These are phyloP conservation scores for Pugionium cornutum DNA, from an alignment of 345 rosid species.

Conservation along the genomic window DNA sequence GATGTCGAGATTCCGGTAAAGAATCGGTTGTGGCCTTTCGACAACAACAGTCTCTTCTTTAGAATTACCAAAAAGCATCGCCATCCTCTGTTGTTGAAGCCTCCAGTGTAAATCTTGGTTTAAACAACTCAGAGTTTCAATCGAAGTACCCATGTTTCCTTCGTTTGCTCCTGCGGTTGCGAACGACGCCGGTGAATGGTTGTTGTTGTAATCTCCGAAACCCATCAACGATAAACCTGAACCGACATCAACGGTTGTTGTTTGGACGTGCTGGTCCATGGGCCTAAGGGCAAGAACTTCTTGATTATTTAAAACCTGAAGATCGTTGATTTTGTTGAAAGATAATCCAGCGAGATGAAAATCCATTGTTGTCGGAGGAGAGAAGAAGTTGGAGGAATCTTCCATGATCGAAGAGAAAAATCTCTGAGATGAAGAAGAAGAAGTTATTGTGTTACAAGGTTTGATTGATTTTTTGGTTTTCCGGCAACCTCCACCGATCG, in stretches of 20 bases:
- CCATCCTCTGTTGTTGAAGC: conserved; percentile 90
- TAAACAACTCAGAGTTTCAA: conserved; percentile 84
- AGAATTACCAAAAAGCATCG: conserved; percentile 55
- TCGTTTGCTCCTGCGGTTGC: conserved; percentile 47
- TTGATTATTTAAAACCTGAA: conserved; percentile 44
- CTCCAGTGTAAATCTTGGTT: conserved; percentile 99
- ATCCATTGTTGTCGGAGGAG: conserved; percentile 61
- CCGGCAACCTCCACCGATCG: conserved; percentile 83
- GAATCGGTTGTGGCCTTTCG: conserved; percentile 44
- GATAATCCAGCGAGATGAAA: conserved; percentile 74
- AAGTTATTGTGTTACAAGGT: conserved; percentile 39
- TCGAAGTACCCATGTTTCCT: conserved; percentile 72
- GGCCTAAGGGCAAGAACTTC: conserved; percentile 46
- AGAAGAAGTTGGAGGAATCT: conserved; percentile 65
- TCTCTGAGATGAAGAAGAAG: conserved; percentile 46
- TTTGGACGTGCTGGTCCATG: conserved; percentile 30
- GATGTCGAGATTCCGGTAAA: conserved; percentile 41
- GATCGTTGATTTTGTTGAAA: conserved; percentile 51
- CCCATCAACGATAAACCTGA: conserved; percentile 56
- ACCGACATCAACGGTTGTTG: conserved; percentile 39
- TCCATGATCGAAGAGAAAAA: conserved; percentile 56
- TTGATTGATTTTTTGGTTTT: conserved; percentile 68
- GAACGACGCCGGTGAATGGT: conserved; percentile 38
- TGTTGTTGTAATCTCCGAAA: conserved; percentile 40
- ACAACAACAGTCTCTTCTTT: conserved; percentile 43